Base-by-base conservation (phyloP, 192 early-diverging fungal genomes). In the Entrophospora sp. region DNA sequence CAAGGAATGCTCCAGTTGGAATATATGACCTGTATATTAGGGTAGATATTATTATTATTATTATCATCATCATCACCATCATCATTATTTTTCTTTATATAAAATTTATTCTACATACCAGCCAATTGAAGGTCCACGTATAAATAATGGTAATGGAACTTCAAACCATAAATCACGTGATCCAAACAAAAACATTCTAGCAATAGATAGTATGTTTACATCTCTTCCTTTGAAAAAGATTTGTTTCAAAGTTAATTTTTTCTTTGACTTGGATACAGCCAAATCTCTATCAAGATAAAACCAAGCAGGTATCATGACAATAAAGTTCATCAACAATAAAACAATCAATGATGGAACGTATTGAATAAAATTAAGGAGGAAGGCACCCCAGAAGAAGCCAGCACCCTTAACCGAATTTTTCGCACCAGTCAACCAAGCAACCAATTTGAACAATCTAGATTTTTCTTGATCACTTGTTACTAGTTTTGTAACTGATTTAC, bases 381-480 rank as follows among this genome's bases (percentile, higher is more conserved):
- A 27, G 1, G 75, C 78, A 7, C 78, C 78, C 13, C 37, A 37
- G 52, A 79, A 77, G 48, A 75, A 79, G 28, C 78, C 78, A 32
- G 77, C 64, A 9, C 78, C 78, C 44, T 79, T 79, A 25, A 79
- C 40, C 8, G 72, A 74, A 69, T 79, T 79, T 55, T 79, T 79
- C 22, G 74, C 70, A 12, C 78, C 78, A 0, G 78, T 79, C 18
- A 79, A 49, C 66, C 67, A 73, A 16, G 78, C 76, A 2, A 79
- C 78, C n/a, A 75, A 42, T 58, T 61, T 62, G 44, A 79, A 77
- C 12, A 79, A 59, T 16, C 56, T 52, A 24, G 72, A 58, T 49
- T 69, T 53, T 4, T 22, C 25, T 22, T 62, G 66, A 4, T 60
- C 48, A 8, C 75, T 71, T 18, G 73, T 55, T 22, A 78, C 77